These are phyloP conservation scores for Mycena pura DNA, from an alignment of 768 basidiomycete species.

Conservation along the genomic window DNA sequence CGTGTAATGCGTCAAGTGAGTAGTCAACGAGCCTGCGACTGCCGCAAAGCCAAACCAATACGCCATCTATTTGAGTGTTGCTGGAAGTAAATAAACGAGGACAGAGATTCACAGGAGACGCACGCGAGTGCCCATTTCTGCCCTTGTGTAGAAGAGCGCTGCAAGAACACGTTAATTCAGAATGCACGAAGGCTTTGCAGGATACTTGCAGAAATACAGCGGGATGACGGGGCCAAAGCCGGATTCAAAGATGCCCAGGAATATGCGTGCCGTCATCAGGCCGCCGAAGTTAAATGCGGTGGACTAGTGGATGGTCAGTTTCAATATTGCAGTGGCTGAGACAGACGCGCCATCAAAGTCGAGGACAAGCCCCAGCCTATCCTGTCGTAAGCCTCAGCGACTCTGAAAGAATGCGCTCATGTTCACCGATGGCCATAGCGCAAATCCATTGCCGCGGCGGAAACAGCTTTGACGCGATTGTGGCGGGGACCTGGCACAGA, in stretches of 20 bases:
- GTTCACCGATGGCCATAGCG: conserved; percentile 62
- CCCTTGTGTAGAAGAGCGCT: conserved; percentile 82
- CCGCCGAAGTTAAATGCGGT: conserved; percentile 66
- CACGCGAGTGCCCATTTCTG: conserved; percentile 74
- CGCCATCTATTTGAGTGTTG: conserved; percentile 54
- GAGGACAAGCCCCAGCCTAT: conserved; percentile 84
- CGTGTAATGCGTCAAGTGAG: too few relatives aligned
- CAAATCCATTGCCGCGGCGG: conserved; percentile 76
- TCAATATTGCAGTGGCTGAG: neutral
- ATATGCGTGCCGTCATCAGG: conserved; percentile 62
- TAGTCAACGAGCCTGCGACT: conserved; percentile 57
- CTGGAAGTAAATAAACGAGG: neutral
- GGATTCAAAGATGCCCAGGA: conserved; percentile 80
- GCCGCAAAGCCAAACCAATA: conserved; percentile 88
- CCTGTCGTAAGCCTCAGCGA: too few relatives aligned
- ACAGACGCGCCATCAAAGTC: conserved; percentile 63
- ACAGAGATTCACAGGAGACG: conserved; percentile 16
- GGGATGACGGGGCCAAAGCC: conserved; percentile 81
- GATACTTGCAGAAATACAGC: conserved; percentile 72
- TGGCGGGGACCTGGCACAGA: conserved; percentile 71
- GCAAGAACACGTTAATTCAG: neutral
- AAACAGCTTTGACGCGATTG: conserved; percentile 68
- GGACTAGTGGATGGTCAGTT: conserved; percentile 47
- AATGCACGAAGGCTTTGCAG: neutral
- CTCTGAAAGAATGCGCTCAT: too few relatives aligned